Evolutionary conservation across 495 filamentous ascomycete genomes (phyloP).

Genomic region (Massariosphaeria phaeospora): DNA sequence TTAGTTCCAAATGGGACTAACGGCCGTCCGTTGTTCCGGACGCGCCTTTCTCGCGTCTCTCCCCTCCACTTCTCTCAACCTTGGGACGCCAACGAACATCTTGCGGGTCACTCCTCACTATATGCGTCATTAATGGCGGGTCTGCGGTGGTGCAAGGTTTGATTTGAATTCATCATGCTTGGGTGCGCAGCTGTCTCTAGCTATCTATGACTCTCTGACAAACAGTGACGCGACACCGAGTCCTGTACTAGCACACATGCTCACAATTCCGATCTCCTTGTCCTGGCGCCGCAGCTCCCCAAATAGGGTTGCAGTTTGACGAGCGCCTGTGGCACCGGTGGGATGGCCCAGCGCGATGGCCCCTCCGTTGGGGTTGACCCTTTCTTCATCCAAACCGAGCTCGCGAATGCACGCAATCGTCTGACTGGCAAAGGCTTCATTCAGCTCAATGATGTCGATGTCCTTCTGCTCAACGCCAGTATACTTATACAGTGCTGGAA

Average conservation of each 20-base stretch:
- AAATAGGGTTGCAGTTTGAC: slow-evolving; percentile 26
- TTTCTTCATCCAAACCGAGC: slow-evolving; percentile 30
- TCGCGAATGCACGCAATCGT: slow-evolving; percentile 28
- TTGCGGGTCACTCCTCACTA: too few species aligned
- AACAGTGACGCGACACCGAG: slow-evolving; percentile 28
- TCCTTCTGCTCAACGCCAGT: slow-evolving; percentile 29
- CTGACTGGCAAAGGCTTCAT: slow-evolving; percentile 36
- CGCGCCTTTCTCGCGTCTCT: background rate
- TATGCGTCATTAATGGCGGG: too few species aligned
- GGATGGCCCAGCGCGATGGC: slow-evolving; percentile 35
- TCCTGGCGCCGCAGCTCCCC: slow-evolving; percentile 25
- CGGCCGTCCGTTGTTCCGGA: background rate
- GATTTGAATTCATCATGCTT: background rate
- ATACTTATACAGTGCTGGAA: slow-evolving; percentile 30
- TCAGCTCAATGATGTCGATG: slow-evolving; percentile 34
- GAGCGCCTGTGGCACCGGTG: slow-evolving; percentile 28
- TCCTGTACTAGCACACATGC: slow-evolving; percentile 31
- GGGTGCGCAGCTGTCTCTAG: background rate
- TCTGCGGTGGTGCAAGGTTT: too few species aligned
- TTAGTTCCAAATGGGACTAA: slow-evolving; percentile 7
- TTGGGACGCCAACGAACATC: too few species aligned
- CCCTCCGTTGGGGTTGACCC: slow-evolving; percentile 33
- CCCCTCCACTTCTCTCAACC: too few species aligned
- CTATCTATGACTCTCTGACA: slow-evolving; percentile 17
- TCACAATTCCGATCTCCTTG: slow-evolving; percentile 30